phyloP scores from a whole-genome alignment of 1,139 yeast genomes.

The Arxiozyma heterogenica region DNA sequence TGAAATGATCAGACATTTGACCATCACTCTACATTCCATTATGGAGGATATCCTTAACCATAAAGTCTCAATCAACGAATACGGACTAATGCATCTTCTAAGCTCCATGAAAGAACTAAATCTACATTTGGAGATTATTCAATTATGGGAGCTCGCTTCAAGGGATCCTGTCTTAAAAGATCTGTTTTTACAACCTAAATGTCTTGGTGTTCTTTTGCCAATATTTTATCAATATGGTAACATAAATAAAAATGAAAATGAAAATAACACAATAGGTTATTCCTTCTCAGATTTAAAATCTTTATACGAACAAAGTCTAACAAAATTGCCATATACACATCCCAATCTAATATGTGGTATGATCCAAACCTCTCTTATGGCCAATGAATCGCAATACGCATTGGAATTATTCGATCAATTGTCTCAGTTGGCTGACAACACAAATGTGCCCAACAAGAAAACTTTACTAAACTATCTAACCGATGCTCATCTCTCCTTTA shows the following conservation, averaged over 20 bases:
- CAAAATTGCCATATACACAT: conserved; percentile 30
- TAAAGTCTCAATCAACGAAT: conserved; percentile 36
- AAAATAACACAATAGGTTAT: conserved; percentile 18
- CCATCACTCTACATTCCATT: conserved; percentile 39
- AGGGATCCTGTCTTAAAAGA: conserved; percentile 18
- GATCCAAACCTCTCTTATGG: conserved; percentile 46
- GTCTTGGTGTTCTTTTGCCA: conserved; percentile 64
- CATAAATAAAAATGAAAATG: no score
- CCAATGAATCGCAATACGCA: conserved; percentile 43
- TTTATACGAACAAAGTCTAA: conserved; percentile 37
- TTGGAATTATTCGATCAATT: conserved; percentile 39
- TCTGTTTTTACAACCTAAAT: conserved; percentile 40
- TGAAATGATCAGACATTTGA: conserved; percentile 37
- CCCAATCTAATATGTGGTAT: conserved; percentile 48
- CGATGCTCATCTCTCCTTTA: conserved; percentile 67
- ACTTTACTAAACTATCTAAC: conserved; percentile 35
- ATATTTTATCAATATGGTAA: conserved; percentile 49
- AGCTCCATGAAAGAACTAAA: conserved; percentile 48
- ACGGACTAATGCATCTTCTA: conserved; percentile 47
- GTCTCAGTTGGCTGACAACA: neutral
- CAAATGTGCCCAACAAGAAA: neutral
- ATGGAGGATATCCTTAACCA: conserved; percentile 37
- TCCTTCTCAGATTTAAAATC: conserved; percentile 48
- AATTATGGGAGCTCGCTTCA: conserved; percentile 41
- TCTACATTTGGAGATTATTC: conserved; percentile 43